Percentiles rank a stretch among this genome's conserved stretches.
phyloP scores from a whole-genome alignment of 2,329 filamentous ascomycete genomes.

The Penicillium sp. region DNA sequence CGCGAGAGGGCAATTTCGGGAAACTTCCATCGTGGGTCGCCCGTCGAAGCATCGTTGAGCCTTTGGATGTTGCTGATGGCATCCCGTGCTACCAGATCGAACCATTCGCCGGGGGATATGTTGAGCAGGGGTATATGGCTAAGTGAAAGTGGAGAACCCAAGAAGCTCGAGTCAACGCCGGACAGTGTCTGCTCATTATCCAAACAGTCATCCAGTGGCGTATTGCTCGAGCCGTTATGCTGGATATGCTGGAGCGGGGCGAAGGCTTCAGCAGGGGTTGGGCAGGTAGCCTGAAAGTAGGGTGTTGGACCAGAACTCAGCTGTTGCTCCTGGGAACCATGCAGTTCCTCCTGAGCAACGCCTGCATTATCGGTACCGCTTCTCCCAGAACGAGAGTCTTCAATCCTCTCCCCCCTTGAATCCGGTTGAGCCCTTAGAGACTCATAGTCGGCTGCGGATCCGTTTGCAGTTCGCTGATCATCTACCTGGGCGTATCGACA shows the following conservation, averaged over 20 bases:
- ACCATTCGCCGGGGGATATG: constrained; percentile 22
- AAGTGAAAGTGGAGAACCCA: constrained; percentile 1
- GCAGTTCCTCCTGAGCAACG: not conserved
- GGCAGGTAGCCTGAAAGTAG: not conserved
- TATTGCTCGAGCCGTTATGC: not conserved
- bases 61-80: constrained; percentile 13
- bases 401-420: not conserved
- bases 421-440: not conserved
- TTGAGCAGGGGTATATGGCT: constrained; percentile 8
- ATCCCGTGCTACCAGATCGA: constrained; percentile 23
- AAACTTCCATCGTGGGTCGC: not conserved
- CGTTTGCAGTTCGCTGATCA: not conserved
- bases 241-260: not conserved
- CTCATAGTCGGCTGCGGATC: not conserved
- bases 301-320: not conserved
- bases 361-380: not conserved
- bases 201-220: not conserved
- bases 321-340: not conserved
- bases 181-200: not conserved
- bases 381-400: not conserved
- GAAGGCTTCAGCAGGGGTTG: not conserved
- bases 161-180: constrained; percentile 5
- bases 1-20: constrained; percentile 10
- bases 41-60: not conserved
- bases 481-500: constrained; percentile 12